Evolutionary conservation across 768 basidiomycete genomes (phyloP), one percentile per base, ranked within the genome.

Genomic region (Vararia minispora): DNA sequence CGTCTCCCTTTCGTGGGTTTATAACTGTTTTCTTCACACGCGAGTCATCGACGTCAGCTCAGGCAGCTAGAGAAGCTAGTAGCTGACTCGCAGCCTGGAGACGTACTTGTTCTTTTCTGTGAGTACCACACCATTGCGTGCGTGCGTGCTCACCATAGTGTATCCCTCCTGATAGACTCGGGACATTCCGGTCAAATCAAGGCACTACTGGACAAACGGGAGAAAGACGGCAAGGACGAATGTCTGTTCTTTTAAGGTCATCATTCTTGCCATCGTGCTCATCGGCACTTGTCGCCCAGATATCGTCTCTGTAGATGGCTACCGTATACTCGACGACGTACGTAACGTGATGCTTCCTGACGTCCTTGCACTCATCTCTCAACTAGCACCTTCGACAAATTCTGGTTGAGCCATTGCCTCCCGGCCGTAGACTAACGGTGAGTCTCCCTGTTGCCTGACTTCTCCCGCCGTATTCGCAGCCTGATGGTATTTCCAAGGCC

Each of bases 71-170:
- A 31, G 14, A 21, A 8, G 9, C 30, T 46, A 3, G 45, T 46
- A 5, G 14, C 26, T n/a, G 38, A 29, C 20, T 37, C 41, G 9
- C 37, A 30, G 17, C 27, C 37, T 2, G 37, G 41, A 9, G 45
- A 46, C 28, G 21, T 13, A 12, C 37, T 46, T 23, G 31, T 42
- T n/a, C 34, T 46, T 25, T 29, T 33, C 11, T 46, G 40, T 41
- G 11, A 35, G 41, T 29, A 10, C 13, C 26, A 16, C 29, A 16
- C 3, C 14, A 13, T 35, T 3, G 5, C 14, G 13, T 33, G 8
- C 11, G 14, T 25, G n/a, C 23, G 24, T 14, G 20, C 20, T 27
- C 14, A 6, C 10, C 16, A 22, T 17, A 7, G n/a, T 30, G n/a
- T n/a, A 7, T 26, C n/a, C 21, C 12, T 33, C 9, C 20, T 6